Base-by-base conservation (phyloP, 805 yeast genomes). In the Novakomyces olei region DNA sequence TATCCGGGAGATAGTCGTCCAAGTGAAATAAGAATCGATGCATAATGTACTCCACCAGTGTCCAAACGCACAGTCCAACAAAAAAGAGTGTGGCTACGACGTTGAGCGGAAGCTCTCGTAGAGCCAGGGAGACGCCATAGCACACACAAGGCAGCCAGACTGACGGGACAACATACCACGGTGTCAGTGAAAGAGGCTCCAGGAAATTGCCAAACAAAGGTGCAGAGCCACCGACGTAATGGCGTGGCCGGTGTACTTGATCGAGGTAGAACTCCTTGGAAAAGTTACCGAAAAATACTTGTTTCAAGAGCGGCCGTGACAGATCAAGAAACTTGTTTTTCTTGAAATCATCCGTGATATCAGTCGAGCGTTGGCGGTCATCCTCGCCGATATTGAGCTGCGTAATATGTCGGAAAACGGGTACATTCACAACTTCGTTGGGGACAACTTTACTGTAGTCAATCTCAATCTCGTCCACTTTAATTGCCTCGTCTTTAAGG, bases 241-340 rank as follows among this genome's bases (percentile, higher is more conserved):
- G 98, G 50, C 98, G 72, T 34, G 98, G 98, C 55, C 95, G 71
- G 54, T 88, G 98, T 27, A 88, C 88, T 55, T 88, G 95, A 50
- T 81, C 93, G 48, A 88, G 61, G 53, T 88, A 88, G 47, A 88
- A 85, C 27, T 79, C 91, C 50, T 78, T 85, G 27, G 76, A 49
- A 61, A 81, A 88, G 23, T 65, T 63, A 27, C 81, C 70, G 38
- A 66, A 61, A 35, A 80, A 55, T 29, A 88, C 78, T 58, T 88
- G 98, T 53, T 67, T 47, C 27, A 88, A 56, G 44, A 88, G 60
- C 1, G 98, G 92, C 50, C 68, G 70, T 43, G 64, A 69, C 47
- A 88, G 65, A 51, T 88, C 96, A 44, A 88, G 59, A 52, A 88
- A 88, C 50, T 75, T 65, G 60, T 88, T 92, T 41, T 70, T 73